Evolutionary conservation across 306 rosid genomes (phyloP).

Genomic region (Cucumis hystrix): DNA sequence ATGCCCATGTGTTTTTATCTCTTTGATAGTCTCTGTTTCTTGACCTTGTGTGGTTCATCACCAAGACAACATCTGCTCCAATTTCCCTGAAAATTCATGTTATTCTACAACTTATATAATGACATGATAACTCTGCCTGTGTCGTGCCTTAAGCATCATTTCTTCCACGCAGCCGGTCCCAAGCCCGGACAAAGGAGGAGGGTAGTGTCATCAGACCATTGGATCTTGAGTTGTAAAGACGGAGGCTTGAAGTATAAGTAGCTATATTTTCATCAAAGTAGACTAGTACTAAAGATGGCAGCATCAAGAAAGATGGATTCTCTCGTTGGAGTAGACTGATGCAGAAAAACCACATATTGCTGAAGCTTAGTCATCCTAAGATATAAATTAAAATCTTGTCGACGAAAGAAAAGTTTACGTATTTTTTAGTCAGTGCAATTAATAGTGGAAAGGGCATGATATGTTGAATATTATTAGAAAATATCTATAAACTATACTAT

Average conservation of each 20-base stretch:
- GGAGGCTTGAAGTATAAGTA: background rate
- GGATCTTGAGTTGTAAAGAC: background rate
- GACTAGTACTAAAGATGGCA: background rate
- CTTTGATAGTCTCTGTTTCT: background rate
- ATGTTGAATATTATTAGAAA: background rate
- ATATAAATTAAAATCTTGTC: background rate
- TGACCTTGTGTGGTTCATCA: background rate
- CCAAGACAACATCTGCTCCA: background rate
- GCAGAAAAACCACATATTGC: background rate
- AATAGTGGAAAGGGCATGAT: background rate
- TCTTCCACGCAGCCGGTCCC: conserved; percentile 18
- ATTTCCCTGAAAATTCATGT: conserved; percentile 1
- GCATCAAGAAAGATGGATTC: conserved; percentile 1
- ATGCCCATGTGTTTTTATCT: background rate
- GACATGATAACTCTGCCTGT: conserved; percentile 19
- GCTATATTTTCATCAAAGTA: background rate
- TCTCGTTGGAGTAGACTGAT: background rate
- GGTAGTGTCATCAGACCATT: conserved; percentile 7
- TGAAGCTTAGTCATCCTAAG: conserved; percentile 1
- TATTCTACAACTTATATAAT: background rate
- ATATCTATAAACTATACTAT: background rate
- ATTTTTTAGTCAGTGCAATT: background rate
- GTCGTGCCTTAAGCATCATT: background rate
- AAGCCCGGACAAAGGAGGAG: conserved; percentile 19
- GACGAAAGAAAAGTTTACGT: background rate